Evolutionary conservation across 352 stramenopile species (phyloP), one percentile per base, ranked within the genome.

Genomic region (Globisporangium lucens): DNA sequence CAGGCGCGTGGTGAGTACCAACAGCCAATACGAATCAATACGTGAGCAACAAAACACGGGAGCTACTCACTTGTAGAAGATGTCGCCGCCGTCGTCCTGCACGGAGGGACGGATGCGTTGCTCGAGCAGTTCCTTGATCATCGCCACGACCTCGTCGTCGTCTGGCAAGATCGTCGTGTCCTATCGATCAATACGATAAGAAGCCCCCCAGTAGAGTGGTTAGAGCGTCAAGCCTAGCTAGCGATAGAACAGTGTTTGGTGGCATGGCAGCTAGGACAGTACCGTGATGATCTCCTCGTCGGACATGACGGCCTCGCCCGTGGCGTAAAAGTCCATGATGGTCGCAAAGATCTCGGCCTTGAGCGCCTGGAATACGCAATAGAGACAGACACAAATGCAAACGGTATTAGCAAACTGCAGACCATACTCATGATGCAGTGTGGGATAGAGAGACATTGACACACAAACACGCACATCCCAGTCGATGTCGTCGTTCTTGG

Each of bases 61-160:
- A 33, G 30, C 30, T 33, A 6, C 30, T 35, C 55, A 82, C 70
- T 86, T 85, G 85, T 98, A 99, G 73, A 98, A 98, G 77, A 99
- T 99, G 74, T 99, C 98, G 43, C 98, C 98, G 46, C 98, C 97
- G 75, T 99, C 97, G 66, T 99, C 98, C 78, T 99, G 97, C 41
- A 99, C 98, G 1, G 97, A 98, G 20, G 98, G 98, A 61, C 98
- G 94, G 68, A 99, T 99, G 65, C 98, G 87, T 67, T 96, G 91
- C 78, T 99, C 97, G 51, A 99, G 83, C 17, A 99, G 83, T 86
- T 99, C 98, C 85, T 99, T 99, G 79, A 99, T 99, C 94, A 99
- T 99, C 27, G 95, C 94, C 27, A 99, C 97, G 46, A 99, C 92
- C 75, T 99, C 98, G 70, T 97, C 92, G 73, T 99, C 98, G 49